Percentiles rank a stretch among this genome's conserved stretches.
phyloP scores from a whole-genome alignment of 75 land plant genomes.

The Adiantum capillusveneris region DNA sequence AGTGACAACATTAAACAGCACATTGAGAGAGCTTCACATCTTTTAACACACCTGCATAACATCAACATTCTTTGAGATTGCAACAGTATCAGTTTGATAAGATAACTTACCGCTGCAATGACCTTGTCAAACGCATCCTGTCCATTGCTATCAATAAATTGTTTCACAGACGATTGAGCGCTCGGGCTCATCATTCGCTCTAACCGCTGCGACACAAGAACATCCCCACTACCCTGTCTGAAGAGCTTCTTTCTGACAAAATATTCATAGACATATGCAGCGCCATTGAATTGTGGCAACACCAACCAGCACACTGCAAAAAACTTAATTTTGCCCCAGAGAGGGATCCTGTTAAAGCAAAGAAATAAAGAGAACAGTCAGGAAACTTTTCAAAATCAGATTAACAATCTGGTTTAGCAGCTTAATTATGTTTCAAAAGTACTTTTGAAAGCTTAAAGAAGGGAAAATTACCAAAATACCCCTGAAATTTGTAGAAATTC shows the following conservation, averaged over 20 bases:
- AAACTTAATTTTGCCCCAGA: conserved; percentile 52
- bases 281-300: conserved; percentile 66
- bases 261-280: conserved; percentile 52
- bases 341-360: conserved; percentile 45
- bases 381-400: no score
- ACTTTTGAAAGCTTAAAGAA: no score
- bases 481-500: no score
- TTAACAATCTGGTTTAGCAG: no score
- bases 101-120: conserved; percentile 40
- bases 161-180: conserved; percentile 47
- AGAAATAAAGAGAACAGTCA: no score
- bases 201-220: conserved; percentile 29
- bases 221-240: conserved; percentile 41
- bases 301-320: conserved; percentile 52
- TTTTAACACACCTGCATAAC: no score
- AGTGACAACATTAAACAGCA: no score
- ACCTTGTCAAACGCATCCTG: conserved; percentile 53
- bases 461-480: no score
- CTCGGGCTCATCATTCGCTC: conserved; percentile 61
- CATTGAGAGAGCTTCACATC: no score
- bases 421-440: no score
- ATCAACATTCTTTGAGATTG: no score
- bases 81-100: no score
- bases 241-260: conserved; percentile 48
- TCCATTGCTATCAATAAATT: conserved; percentile 56